phyloP scores from a whole-genome alignment of 2,329 filamentous ascomycete genomes.

The Sclerotinia minor region DNA sequence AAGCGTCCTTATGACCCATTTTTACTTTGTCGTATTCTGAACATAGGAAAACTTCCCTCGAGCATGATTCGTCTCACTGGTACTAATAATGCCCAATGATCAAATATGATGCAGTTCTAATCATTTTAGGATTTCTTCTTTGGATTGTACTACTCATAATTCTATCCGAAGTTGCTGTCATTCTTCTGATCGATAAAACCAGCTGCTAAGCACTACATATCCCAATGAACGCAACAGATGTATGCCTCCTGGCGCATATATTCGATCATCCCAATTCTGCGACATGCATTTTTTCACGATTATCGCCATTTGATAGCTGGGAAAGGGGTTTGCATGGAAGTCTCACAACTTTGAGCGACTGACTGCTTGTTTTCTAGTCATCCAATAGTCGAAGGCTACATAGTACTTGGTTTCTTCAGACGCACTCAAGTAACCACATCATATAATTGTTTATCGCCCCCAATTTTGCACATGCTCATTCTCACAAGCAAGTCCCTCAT shows the following conservation, averaged over 20 bases:
- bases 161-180: background rate
- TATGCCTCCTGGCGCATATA: background rate
- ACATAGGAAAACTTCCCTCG: background rate
- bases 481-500: background rate
- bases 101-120: conserved; percentile 6
- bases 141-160: background rate
- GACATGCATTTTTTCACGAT: conserved; percentile 3
- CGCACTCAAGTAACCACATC: background rate
- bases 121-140: conserved; percentile 1
- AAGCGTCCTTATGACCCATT: conserved; percentile 14
- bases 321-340: conserved; percentile 18
- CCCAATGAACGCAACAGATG: conserved; percentile 1
- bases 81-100: conserved; percentile 5
- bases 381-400: conserved; percentile 12
- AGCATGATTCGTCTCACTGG: background rate
- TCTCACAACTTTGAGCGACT: conserved; percentile 14
- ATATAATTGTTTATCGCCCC: conserved; percentile 16
- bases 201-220: conserved; percentile 2
- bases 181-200: background rate
- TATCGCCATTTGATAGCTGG: conserved; percentile 16
- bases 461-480: background rate
- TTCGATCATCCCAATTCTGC: conserved; percentile 8
- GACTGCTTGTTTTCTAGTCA: conserved; percentile 6
- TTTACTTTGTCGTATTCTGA: background rate
- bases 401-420: background rate